Evolutionary conservation across 2,329 filamentous ascomycete species (phyloP), one percentile per base, ranked within the genome.

Genomic region (Massarina eburnea): DNA sequence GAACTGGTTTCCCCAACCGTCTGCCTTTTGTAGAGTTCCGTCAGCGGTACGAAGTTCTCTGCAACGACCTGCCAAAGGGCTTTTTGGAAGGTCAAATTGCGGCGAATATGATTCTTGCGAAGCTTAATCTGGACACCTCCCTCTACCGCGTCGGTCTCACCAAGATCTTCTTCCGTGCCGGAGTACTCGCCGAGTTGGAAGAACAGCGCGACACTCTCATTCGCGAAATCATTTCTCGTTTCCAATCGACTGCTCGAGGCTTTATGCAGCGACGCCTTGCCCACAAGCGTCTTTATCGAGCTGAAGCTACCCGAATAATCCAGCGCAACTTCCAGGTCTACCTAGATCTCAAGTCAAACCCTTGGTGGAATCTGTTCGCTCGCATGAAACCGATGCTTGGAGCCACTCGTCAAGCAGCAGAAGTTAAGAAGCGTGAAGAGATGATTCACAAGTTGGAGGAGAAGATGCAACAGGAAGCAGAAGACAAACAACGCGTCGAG

Each of bases 151-250:
- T 99, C 46, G 94, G 94, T 59, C 77, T 96, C 46, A 96, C 91
- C 19, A 99, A 99, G 71, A 92, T 99, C 10, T 99, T 99, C 75
- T 99, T 99, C 80, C 82, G 95, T 51, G 91, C 94, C 34, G 94
- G 94, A 48, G 92, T 99, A 2, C 80, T 99, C 37, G 94, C 94
- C 29, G 94, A 99, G 68, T 78, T 99, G 12, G 94, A 99, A 80
- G 95, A 97, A 70, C 89, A 95, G 68, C 86, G 94, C 45, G 94
- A 99, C 68, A 80, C 89, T 2, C 79, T 99, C 17, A 97, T 99
- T 57, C 87, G 89, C 7, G 88, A 96, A 54, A 96, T 99, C 66
- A 91, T 99, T 82, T 84, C 87, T 30, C 83, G 85, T 24, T 99
- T 99, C 67, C 95, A 99, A 64, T 94, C 91, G 0, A 79, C 95